Percentiles rank a stretch among this genome's conserved stretches.
phyloP scores from a whole-genome alignment of 1,284 basidiomycete genomes.

The Ganoderma lingzhi region DNA sequence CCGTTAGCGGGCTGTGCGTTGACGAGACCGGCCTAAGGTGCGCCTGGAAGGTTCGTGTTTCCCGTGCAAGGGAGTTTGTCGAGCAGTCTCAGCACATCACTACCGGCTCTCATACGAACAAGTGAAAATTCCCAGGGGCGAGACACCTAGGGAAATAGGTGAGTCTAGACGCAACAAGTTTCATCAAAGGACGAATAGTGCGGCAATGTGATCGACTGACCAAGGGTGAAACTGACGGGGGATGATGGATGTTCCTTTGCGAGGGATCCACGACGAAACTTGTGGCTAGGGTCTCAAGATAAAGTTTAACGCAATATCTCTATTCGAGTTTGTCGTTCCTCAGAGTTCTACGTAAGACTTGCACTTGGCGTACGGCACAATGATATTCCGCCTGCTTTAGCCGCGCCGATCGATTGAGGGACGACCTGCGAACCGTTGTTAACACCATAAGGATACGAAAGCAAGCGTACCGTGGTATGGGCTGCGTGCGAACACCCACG shows the following conservation, averaged over 20 bases:
- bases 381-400: neutral
- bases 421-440: slow-evolving; percentile 13
- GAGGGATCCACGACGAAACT: neutral
- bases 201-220: neutral
- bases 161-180: neutral
- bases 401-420: slow-evolving; percentile 11
- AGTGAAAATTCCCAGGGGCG: neutral
- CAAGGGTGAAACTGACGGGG: neutral
- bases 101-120: neutral
- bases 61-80: slow-evolving; percentile 8
- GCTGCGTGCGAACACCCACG: neutral
- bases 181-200: neutral
- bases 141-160: neutral
- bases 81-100: neutral
- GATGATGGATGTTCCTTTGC: neutral
- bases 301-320: neutral
- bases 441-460: slow-evolving; percentile 20
- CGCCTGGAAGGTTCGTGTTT: slow-evolving; percentile 15
- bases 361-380: slow-evolving; percentile 3
- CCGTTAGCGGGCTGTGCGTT: neutral
- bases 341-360: neutral
- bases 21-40: slow-evolving; percentile 13
- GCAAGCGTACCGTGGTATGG: slow-evolving; percentile 11
- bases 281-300: neutral
- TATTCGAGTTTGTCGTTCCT: neutral